Percentiles rank a stretch among this genome's conserved stretches.
phyloP scores from a whole-genome alignment of 192 early-diverging fungal genomes.

The Kappamyces sp. region DNA sequence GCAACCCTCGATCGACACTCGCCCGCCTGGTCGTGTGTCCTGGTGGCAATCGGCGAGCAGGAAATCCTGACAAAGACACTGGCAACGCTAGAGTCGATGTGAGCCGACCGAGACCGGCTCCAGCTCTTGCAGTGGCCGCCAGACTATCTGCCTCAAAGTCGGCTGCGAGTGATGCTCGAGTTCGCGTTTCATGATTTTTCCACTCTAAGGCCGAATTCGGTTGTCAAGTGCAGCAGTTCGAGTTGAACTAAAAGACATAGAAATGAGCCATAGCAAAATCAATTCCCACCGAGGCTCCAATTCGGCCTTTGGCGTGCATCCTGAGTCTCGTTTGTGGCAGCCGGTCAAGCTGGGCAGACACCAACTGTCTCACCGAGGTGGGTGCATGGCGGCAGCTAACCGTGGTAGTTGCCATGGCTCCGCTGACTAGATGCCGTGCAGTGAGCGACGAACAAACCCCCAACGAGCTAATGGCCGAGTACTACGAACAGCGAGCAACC shows the following conservation, averaged over 20 bases:
- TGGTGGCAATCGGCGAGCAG: constrained; percentile 32
- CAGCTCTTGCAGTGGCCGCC: no score
- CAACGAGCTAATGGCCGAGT: constrained; percentile 31
- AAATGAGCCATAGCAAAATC: neutral
- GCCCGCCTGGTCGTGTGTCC: constrained; percentile 26
- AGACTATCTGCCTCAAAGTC: no score
- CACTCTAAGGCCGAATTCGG: no score
- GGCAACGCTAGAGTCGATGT: neutral
- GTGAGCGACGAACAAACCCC: constrained; percentile 23
- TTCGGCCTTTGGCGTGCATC: constrained; percentile 7
- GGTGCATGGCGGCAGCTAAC: no score
- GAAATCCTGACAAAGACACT: constrained; percentile 20
- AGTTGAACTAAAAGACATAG: neutral
- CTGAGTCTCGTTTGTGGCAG: constrained; percentile 9
- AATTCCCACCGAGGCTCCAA: neutral
- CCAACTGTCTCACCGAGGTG: constrained; percentile 22
- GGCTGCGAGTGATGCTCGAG: neutral
- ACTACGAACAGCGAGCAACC: constrained; percentile 41
- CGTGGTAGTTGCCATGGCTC: constrained; percentile 32
- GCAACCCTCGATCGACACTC: constrained; percentile 3
- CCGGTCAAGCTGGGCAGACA: constrained; percentile 33
- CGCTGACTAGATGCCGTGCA: constrained; percentile 34
- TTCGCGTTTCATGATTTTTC: no score
- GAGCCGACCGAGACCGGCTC: no score
- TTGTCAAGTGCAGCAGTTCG: neutral